Evolutionary conservation across 176 grass and related monocot genomes (phyloP).

Genomic region (Triticum monococcum): DNA sequence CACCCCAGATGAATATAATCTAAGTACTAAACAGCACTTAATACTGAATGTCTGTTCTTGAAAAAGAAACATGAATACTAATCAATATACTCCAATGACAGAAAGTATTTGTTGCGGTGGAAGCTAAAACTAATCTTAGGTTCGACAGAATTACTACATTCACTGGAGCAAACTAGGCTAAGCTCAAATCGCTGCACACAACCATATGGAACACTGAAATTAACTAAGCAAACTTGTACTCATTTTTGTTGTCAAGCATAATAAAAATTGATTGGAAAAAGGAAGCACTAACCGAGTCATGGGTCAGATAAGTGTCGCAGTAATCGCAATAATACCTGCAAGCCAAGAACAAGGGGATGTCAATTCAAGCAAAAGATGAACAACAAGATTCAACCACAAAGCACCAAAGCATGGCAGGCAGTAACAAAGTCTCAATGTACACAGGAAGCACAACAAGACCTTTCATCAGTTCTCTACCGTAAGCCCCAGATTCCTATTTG

Average conservation of each 20-base stretch:
- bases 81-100: background rate
- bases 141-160: background rate
- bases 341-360: constrained; percentile 17
- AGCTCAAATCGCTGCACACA: background rate
- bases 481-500: background rate
- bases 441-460: background rate
- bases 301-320: constrained; percentile 95
- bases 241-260: background rate
- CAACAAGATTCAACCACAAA: background rate
- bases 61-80: background rate
- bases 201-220: background rate
- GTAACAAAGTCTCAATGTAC: background rate
- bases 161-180: background rate
- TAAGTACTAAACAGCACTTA: background rate
- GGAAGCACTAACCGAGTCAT: constrained; percentile 72
- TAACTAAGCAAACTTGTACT: background rate
- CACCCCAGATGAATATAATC: background rate
- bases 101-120: background rate
- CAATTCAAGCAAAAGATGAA: background rate
- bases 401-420: background rate
- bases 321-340: constrained; percentile 96
- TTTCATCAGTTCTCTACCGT: background rate
- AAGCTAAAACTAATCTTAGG: background rate
- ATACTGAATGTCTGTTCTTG: background rate
- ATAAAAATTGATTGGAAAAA: background rate